Base-by-base conservation (phyloP, 306 rosid genomes). In the Vigna reflexopilosa region DNA sequence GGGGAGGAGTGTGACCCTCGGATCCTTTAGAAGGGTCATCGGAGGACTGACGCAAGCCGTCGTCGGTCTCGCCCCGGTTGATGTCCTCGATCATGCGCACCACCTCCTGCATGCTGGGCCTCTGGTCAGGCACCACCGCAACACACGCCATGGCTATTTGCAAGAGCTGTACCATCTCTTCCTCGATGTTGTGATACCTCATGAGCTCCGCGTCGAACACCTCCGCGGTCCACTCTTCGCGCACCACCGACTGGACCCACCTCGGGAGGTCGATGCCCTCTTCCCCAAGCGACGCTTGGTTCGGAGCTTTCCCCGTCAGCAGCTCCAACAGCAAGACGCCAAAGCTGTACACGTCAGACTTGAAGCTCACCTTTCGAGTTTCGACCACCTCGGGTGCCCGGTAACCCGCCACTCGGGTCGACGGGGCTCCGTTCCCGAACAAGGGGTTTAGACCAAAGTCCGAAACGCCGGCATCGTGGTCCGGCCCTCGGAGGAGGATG, bases 181-280 rank as follows among this genome's bases (percentile, higher is more conserved):
- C 99, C 44, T 96, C 99, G 0, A 96, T 91, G 79, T 91, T 93
- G 12, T 93, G 94, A 68, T 85, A 90, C 89, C 98, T 91, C 97
- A 96, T 96, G 2, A 96, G 85, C 75, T 96, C 99, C 1, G 93
- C 89, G 12, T 96, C 99, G 36, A 96, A 96, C 9, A 96, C 99
- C 77, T 96, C 99, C 2, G 99, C 99, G 2, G 99, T 96, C 99
- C 99, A 96, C 54, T 96, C 99, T 67, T 96, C 98, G 0, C 99
- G 88, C 6, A 96, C 99, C 66, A 96, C 99, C 0, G 99, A 96
- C 69, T 93, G 99, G 55, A 96, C 99, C 99, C 99, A 96, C 86
- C 99, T 73, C 0, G 99, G 99, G 0, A 96, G 90, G 44, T 96
- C 99, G 0, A 96, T 96, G 0, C 98, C 99, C 22, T 93, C 99